These are phyloP conservation scores for Lepidium africanum DNA, from an alignment of 345 rosid species.

Conservation along the genomic window DNA sequence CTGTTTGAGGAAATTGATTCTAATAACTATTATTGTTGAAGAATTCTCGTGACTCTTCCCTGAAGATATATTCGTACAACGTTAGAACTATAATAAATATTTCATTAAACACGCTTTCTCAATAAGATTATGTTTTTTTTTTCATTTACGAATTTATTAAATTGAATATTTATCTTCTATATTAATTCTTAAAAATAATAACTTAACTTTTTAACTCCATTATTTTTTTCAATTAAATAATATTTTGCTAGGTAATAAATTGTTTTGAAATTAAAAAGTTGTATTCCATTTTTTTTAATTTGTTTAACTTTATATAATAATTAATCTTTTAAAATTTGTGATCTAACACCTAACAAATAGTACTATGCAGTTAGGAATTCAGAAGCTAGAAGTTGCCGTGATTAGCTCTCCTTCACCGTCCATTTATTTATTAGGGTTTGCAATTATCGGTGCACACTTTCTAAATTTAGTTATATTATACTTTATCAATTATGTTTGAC, in stretches of 20 bases:
- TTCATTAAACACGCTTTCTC: background rate
- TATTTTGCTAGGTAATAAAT: too few species aligned
- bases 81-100: background rate
- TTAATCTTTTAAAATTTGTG: background rate
- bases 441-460: background rate
- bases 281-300: background rate
- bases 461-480: background rate
- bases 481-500: conserved; percentile 14
- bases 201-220: too few species aligned
- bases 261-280: too few species aligned
- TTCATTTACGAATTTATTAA: background rate
- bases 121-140: background rate
- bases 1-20: too few species aligned
- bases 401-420: background rate
- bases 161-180: background rate
- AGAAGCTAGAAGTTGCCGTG: conserved; percentile 13
- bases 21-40: background rate
- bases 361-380: background rate
- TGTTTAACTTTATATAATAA: background rate
- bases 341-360: background rate
- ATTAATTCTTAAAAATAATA: too few species aligned
- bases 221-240: too few species aligned
- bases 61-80: background rate
- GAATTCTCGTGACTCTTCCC: background rate
- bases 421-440: conserved; percentile 17